Percentiles rank a stretch among this genome's conserved stretches.
Evolutionary conservation across 1,139 yeast genomes (phyloP).

Genomic region (Pichia cactophila): DNA sequence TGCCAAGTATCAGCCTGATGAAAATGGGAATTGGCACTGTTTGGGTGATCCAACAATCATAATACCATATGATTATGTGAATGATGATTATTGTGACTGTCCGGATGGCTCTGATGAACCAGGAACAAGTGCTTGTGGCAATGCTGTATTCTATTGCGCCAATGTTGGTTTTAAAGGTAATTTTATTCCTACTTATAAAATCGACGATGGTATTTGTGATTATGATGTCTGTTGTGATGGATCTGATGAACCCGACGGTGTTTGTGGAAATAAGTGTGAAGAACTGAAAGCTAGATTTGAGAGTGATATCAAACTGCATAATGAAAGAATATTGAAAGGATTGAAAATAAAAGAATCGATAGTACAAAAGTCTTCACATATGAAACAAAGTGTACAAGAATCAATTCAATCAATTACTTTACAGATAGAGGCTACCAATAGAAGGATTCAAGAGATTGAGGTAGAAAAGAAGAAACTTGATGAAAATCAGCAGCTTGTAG

Average conservation of each 20-base stretch:
- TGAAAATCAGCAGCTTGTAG: slow-evolving; percentile 17
- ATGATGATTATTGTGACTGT: slow-evolving; percentile 91
- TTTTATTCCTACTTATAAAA: slow-evolving; percentile 52
- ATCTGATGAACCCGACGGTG: slow-evolving; percentile 59
- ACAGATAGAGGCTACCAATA: slow-evolving; percentile 14
- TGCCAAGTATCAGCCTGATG: slow-evolving; percentile 45
- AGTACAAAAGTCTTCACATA: slow-evolving; percentile 24
- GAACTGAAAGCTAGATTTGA: slow-evolving; percentile 35
- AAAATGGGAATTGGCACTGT: slow-evolving; percentile 58
- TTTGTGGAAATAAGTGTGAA: slow-evolving; percentile 53
- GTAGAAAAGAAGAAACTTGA: slow-evolving; percentile 7
- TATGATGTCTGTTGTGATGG: slow-evolving; percentile 91
- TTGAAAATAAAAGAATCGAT: slow-evolving; percentile 20
- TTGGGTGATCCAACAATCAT: slow-evolving; percentile 54
- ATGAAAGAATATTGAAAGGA: slow-evolving; percentile 30
- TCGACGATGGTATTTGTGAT: slow-evolving; percentile 92
- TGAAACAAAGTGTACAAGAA: slow-evolving; percentile 7
- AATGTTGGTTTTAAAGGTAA: slow-evolving; percentile 63
- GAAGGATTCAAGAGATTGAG: slow-evolving; percentile 2
- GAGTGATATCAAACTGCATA: slow-evolving; percentile 27
- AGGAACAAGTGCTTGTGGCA: slow-evolving; percentile 80
- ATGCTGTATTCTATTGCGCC: slow-evolving; percentile 60
- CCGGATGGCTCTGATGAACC: slow-evolving; percentile 99
- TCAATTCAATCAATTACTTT: slow-evolving; percentile 12
- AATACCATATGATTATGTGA: slow-evolving; percentile 55